Conservation (phyloP, 345 rosid genomes). For the Sisymbrium irio region DNA sequence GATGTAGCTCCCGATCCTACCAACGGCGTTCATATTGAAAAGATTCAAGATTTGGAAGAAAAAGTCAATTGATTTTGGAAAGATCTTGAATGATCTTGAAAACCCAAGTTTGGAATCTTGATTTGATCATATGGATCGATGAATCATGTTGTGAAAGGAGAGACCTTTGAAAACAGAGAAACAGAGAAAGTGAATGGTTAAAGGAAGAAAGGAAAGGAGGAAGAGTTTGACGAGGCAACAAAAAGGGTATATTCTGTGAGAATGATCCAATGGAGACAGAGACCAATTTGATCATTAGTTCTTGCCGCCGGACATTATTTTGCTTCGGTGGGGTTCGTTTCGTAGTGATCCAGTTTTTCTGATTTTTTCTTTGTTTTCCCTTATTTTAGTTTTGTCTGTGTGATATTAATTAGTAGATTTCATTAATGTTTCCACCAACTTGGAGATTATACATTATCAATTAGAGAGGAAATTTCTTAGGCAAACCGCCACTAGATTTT, state of each 20-base stretch:
- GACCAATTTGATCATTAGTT: constrained; percentile 6
- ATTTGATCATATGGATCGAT: constrained; percentile 16
- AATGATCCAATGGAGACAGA: constrained; percentile 9
- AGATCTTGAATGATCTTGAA: neutral
- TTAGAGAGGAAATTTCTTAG: too few species aligned
- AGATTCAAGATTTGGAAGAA: neutral
- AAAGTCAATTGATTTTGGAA: neutral
- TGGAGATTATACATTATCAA: too few species aligned
- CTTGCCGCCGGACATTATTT: constrained; percentile 31
- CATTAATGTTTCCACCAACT: too few species aligned
- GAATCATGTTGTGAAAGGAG: too few species aligned
- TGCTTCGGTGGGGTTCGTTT: constrained; percentile 30
- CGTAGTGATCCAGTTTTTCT: constrained; percentile 14
- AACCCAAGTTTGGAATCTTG: constrained; percentile 6
- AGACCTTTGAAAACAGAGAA: neutral
- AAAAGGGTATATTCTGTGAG: constrained; percentile 24
- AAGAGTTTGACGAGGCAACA: constrained; percentile 8
- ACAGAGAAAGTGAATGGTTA: neutral
- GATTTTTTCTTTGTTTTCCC: too few species aligned
- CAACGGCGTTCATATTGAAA: constrained; percentile 67
- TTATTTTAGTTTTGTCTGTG: neutral
- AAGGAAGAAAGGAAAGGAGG: neutral
- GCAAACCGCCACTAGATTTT: too few species aligned
- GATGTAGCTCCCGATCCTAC: constrained; percentile 81
- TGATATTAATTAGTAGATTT: neutral